phyloP scores from a whole-genome alignment of 768 basidiomycete genomes.

The Melanogaster broomeanus region DNA sequence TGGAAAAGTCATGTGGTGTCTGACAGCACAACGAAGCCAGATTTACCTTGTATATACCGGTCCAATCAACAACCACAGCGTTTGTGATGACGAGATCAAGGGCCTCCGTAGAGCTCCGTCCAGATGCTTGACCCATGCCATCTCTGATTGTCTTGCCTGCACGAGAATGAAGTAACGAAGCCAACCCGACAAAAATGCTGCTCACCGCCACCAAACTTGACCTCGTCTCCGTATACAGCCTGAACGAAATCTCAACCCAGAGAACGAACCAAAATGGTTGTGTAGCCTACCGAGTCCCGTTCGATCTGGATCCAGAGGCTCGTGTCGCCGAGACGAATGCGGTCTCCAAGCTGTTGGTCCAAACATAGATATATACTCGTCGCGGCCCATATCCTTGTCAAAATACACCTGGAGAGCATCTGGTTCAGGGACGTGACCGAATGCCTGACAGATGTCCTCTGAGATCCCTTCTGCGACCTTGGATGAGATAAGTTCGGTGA shows the following conservation, averaged over 20 bases:
- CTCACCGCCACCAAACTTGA: constrained; percentile 94
- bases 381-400: constrained; percentile 62
- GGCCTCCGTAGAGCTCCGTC: constrained; percentile 61
- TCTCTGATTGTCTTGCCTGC: constrained; percentile 91
- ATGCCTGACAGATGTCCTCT: constrained; percentile 44
- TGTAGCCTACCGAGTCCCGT: constrained; percentile 60
- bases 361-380: constrained; percentile 89
- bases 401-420: constrained; percentile 49
- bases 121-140: constrained; percentile 93
- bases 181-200: not conserved
- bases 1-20: constrained; percentile 32
- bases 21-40: not conserved
- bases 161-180: not conserved
- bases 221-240: constrained; percentile 93
- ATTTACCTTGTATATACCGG: constrained; percentile 87
- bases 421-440: constrained; percentile 70
- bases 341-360: constrained; percentile 93
- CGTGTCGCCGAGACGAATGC: constrained; percentile 87
- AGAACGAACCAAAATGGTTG: not conserved
- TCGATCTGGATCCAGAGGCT: constrained; percentile 92
- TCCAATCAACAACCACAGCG: constrained; percentile 92
- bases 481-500: constrained; percentile 45
- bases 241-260: constrained; percentile 25
- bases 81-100: constrained; percentile 96
- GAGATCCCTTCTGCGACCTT: constrained; percentile 45